Evolutionary conservation across 768 basidiomycete species (phyloP).

Genomic region (Auricularia cornea): DNA sequence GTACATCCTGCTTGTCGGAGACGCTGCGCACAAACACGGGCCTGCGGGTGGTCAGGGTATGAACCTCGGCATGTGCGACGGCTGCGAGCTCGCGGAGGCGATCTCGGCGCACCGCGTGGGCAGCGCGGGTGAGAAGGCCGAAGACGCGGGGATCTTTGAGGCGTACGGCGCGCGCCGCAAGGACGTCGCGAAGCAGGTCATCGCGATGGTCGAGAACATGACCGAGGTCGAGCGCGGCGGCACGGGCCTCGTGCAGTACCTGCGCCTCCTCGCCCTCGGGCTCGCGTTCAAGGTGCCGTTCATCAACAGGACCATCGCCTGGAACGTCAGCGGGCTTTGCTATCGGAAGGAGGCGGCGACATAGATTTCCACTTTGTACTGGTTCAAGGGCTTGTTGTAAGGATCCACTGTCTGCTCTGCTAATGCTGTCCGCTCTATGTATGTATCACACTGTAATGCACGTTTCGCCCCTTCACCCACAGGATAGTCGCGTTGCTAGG

Average conservation of each 20-base stretch:
- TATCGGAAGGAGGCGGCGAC: background rate
- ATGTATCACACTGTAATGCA: no score
- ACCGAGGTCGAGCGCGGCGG: slow-evolving; percentile 13
- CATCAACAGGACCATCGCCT: slow-evolving; percentile 16
- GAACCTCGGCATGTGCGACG: slow-evolving; percentile 49
- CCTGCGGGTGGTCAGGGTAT: slow-evolving; percentile 50
- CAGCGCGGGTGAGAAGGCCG: slow-evolving; percentile 7
- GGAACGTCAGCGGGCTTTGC: slow-evolving; percentile 23
- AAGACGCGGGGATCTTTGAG: slow-evolving; percentile 24
- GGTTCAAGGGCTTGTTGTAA: no score
- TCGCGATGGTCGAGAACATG: slow-evolving; percentile 32
- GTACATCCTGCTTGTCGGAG: slow-evolving; percentile 27
- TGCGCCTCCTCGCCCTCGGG: slow-evolving; percentile 22
- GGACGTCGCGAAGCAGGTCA: slow-evolving; percentile 33
- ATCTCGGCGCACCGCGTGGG: slow-evolving; percentile 27
- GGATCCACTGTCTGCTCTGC: no score
- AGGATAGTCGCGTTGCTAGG: no score
- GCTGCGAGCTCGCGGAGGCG: slow-evolving; percentile 34
- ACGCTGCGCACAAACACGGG: slow-evolving; percentile 43
- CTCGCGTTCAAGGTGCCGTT: slow-evolving; percentile 12
- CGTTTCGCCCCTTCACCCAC: no score
- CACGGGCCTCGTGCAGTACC: slow-evolving; percentile 16
- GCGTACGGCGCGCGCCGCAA: slow-evolving; percentile 29
- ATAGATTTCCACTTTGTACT: background rate
- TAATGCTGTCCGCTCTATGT: no score